Evolutionary conservation across 768 basidiomycete genomes (phyloP), one percentile per base, ranked within the genome.

Genomic region (Paxillus involutus): DNA sequence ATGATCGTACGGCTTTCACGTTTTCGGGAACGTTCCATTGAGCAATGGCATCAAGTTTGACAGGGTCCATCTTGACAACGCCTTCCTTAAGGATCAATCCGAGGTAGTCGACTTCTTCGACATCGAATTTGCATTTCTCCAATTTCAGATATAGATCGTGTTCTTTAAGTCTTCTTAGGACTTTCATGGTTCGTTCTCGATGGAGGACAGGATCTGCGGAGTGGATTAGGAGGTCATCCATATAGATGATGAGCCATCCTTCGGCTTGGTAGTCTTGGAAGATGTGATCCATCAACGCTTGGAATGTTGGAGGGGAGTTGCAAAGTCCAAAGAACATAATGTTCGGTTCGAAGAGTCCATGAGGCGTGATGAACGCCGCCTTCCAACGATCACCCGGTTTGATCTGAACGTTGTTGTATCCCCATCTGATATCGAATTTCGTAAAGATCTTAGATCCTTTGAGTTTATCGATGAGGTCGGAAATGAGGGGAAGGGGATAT

Each of bases 141-240:
- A 68, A 62, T 47, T 72, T 71, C 19, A 69, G 58, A 46, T 53
- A 75, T 2, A 80, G 72, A 2, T 70, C 45, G 44, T 72, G 35
- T 0, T 73, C 47, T 8, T 54, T n/a, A 0, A 78, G 57, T 4
- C 52, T 37, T 37, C 70, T 26, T 0, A 76, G 62, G 0, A 75
- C 68, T 29, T 51, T 7, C 1, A 45, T 57, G 1, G 66, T 54
- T 1, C 54, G 19, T 5, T 37, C 10, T 0, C 36, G 41, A 26
- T 69, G 63, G 16, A 59, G 55, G 3, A 59, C 46, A 3, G 43
- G 4, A 0, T 52, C 39, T 1, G 58, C 24, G 1, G 66, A 62
- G 26, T 41, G 52, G n/a, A 56, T 62, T 6, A 71, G 66, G 44
- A 69, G 60, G 32, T 69, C 53, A 41, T 69, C 68, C 44, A 63